These are phyloP conservation scores for Botrytis hyacinthi DNA, from an alignment of 2,329 filamentous ascomycete species.

Conservation along the genomic window DNA sequence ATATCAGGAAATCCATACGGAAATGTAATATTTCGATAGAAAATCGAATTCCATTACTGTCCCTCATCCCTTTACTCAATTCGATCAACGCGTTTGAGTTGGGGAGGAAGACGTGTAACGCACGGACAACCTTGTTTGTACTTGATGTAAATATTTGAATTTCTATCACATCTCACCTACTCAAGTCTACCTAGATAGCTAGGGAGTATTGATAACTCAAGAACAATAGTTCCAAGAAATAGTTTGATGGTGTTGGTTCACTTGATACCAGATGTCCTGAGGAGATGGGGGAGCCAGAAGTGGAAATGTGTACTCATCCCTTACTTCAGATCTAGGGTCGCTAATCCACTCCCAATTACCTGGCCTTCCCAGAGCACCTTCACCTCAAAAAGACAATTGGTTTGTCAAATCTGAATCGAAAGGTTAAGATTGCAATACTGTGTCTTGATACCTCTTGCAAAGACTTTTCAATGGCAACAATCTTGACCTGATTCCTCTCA, in stretches of 20 bases:
- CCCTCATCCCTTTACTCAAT: slow-evolving; percentile 1
- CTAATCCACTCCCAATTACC: neutral
- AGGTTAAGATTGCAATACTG: neutral
- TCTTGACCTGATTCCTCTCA: neutral
- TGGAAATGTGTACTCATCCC: neutral
- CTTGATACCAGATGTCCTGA: neutral
- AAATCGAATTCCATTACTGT: neutral
- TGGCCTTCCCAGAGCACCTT: neutral
- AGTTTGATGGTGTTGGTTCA: neutral
- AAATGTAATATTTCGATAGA: neutral
- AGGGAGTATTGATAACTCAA: neutral
- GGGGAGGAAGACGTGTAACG: neutral
- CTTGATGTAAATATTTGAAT: neutral
- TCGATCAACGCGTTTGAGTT: neutral
- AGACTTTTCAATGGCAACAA: neutral
- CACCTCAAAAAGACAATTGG: neutral
- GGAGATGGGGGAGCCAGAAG: neutral
- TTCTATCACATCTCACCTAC: neutral
- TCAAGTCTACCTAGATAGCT: neutral
- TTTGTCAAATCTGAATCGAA: neutral
- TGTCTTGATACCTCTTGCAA: neutral
- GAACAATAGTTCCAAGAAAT: neutral
- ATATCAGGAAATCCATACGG: neutral
- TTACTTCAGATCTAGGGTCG: neutral
- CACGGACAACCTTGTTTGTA: neutral